Evolutionary conservation across 495 filamentous ascomycete species (phyloP).

Genomic region (Trichocladium antarcticum): DNA sequence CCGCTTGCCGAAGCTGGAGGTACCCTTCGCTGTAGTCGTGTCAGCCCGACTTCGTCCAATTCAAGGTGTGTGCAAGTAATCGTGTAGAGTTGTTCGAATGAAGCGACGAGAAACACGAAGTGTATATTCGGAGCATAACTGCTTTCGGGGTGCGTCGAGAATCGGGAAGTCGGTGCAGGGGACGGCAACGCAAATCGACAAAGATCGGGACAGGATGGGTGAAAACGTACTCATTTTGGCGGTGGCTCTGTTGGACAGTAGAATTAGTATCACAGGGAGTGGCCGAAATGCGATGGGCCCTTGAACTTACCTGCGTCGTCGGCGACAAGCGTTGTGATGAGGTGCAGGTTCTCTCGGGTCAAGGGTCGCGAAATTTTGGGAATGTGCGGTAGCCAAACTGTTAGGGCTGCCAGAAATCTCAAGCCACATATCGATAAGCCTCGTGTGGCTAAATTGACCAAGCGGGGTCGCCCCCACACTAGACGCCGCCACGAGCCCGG

Average conservation of each 20-base stretch:
- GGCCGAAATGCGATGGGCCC: background rate
- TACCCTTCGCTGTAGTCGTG: slow-evolving; percentile 62
- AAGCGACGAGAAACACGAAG: background rate
- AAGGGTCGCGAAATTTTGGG: slow-evolving; percentile 30
- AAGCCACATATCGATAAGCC: slow-evolving; percentile 13
- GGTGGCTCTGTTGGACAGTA: slow-evolving; percentile 18
- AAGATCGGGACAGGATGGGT: slow-evolving; percentile 1
- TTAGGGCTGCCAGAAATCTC: slow-evolving; percentile 23
- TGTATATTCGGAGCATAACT: background rate
- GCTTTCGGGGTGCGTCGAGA: background rate
- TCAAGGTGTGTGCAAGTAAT: background rate
- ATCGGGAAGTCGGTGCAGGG: background rate
- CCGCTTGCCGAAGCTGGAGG: slow-evolving; percentile 92
- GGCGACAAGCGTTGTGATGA: slow-evolving; percentile 22
- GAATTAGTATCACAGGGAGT: slow-evolving; percentile 12
- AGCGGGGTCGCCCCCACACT: too few species aligned
- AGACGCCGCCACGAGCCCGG: too few species aligned
- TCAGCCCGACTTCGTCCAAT: slow-evolving; percentile 20
- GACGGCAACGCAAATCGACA: background rate
- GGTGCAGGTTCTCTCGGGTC: slow-evolving; percentile 23
- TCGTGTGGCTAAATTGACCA: slow-evolving; percentile 5
- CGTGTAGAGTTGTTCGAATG: background rate
- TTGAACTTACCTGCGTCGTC: slow-evolving; percentile 26
- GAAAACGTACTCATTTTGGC: slow-evolving; percentile 36
- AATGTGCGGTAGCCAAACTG: slow-evolving; percentile 22